Evolutionary conservation across 306 rosid species (phyloP).

Genomic region (Vigna hirtella): DNA sequence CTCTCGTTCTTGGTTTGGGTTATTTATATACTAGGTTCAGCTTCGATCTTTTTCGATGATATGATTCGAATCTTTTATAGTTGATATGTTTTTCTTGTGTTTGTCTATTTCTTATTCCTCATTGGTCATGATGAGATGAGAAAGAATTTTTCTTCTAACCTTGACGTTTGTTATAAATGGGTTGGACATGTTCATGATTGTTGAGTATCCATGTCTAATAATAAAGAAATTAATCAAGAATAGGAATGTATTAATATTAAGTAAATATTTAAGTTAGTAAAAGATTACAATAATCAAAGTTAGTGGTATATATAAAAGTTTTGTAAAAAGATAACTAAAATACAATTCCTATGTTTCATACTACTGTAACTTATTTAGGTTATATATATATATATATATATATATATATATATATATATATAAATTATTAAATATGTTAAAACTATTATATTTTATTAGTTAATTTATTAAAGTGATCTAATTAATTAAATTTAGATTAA

Average conservation of each 20-base stretch:
- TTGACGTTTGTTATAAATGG: not conserved
- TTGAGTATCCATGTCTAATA: too few relatives aligned
- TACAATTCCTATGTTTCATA: too few relatives aligned
- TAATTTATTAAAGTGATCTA: too few relatives aligned
- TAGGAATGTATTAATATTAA: not conserved
- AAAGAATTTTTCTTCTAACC: slow-evolving; percentile 1
- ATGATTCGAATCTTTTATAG: slow-evolving; percentile 28
- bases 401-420: too few relatives aligned
- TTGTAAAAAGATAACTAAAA: too few relatives aligned
- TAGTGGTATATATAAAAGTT: not conserved
- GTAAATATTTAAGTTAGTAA: not conserved
- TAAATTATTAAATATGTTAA: too few relatives aligned
- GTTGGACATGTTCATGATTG: not conserved
- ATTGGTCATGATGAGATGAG: not conserved
- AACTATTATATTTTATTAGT: too few relatives aligned
- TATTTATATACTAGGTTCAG: slow-evolving; percentile 13
- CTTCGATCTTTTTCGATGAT: slow-evolving; percentile 2
- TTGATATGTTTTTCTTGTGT: not conserved
- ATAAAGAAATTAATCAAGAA: not conserved
- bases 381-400: too few relatives aligned
- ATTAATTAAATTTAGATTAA: too few relatives aligned
- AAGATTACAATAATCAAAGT: not conserved
- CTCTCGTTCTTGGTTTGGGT: slow-evolving; percentile 33
- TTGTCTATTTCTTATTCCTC: not conserved
- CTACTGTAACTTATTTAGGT: too few relatives aligned